These are phyloP conservation scores for Echeveria elegans DNA, from an alignment of 164 flowering plant species.

Conservation along the genomic window DNA sequence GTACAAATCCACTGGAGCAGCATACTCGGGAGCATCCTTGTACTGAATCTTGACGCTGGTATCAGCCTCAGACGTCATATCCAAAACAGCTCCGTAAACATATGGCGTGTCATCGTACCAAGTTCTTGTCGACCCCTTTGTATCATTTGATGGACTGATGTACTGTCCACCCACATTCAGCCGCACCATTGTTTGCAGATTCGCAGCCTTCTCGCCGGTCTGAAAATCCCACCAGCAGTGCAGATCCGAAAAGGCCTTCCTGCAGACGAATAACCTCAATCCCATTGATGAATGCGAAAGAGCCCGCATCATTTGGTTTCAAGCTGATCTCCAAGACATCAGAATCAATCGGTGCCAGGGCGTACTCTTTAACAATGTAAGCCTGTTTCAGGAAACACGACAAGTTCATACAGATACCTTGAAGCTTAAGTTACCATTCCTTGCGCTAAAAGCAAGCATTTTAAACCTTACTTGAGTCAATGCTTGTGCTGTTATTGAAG, in stretches of 20 bases:
- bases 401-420: neutral
- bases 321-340: conserved; percentile 34
- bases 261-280: conserved; percentile 59
- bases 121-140: conserved; percentile 22
- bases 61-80: conserved; percentile 17
- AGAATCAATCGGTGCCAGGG: conserved; percentile 12
- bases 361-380: conserved; percentile 31
- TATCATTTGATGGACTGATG: conserved; percentile 50
- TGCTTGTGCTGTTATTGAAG: conserved; percentile 58
- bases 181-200: conserved; percentile 55
- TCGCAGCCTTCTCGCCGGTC: conserved; percentile 19
- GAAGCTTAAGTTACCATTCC: neutral
- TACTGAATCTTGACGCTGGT: conserved; percentile 13
- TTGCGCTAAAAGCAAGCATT: neutral
- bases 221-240: conserved; percentile 36
- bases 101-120: conserved; percentile 41
- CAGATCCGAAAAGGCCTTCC: conserved; percentile 27
- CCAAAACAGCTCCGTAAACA: conserved; percentile 23
- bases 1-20: conserved; percentile 34
- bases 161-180: conserved; percentile 74
- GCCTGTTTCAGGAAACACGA: conserved; percentile 15
- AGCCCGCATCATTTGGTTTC: conserved; percentile 30
- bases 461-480: conserved; percentile 27
- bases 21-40: conserved; percentile 14
- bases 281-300: conserved; percentile 73